phyloP scores from a whole-genome alignment of 805 yeast species.

The Cyberlindnera saturnus region DNA sequence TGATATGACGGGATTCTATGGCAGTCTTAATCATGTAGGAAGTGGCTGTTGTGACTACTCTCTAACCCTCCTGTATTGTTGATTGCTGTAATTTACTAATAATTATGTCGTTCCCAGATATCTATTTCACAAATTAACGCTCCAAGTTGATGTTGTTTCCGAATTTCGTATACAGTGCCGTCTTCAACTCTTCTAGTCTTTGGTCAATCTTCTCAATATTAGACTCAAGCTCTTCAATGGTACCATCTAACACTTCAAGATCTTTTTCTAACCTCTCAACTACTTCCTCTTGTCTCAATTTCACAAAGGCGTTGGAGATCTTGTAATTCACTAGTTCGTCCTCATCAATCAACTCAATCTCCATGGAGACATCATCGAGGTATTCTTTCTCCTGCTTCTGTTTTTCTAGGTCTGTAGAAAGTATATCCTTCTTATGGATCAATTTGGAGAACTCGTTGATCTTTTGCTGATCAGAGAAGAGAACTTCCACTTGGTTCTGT shows the following conservation, averaged over 20 bases:
- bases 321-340: conserved; percentile 70
- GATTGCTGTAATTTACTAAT: no score
- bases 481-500: conserved; percentile 33
- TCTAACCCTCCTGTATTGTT: no score
- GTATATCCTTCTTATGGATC: conserved; percentile 61
- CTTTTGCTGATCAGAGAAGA: conserved; percentile 67
- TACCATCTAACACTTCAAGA: conserved; percentile 42
- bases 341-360: conserved; percentile 78
- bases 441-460: conserved; percentile 86
- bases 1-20: no score
- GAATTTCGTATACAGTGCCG: conserved; percentile 76
- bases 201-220: conserved; percentile 47
- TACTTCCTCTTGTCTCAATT: conserved; percentile 59
- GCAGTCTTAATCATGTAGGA: no score
- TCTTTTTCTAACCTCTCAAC: conserved; percentile 63
- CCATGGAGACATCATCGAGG: conserved; percentile 78
- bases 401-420: conserved; percentile 41
- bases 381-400: conserved; percentile 74
- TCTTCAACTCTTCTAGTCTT: conserved; percentile 56
- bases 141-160: conserved; percentile 88
- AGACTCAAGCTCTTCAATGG: conserved; percentile 40
- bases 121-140: conserved; percentile 27
- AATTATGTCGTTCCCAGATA: no score
- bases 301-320: conserved; percentile 76
- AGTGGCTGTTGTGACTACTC: no score